phyloP scores from a whole-genome alignment of 148 eudicot genomes.

The Limonium bicolor region DNA sequence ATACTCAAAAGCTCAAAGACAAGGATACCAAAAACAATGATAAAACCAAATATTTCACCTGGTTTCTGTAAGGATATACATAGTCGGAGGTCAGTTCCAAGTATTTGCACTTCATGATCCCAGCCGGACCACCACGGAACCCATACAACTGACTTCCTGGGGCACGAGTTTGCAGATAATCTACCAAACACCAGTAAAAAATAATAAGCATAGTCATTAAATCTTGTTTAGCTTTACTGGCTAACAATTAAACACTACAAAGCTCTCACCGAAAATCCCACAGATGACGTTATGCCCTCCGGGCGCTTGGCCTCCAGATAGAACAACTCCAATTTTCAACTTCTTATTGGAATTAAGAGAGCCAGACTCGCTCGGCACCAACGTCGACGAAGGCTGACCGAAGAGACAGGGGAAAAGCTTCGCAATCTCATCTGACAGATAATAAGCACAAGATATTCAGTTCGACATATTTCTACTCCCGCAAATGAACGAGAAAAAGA shows the following conservation, averaged over 20 bases:
- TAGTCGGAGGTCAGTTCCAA: slow-evolving; percentile 56
- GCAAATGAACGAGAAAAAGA: neutral
- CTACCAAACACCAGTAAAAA: slow-evolving; percentile 22
- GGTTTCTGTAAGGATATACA: slow-evolving; percentile 94
- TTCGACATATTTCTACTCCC: slow-evolving; percentile 1
- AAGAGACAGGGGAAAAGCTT: slow-evolving; percentile 74
- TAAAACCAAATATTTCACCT: too few species aligned
- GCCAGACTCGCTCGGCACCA: slow-evolving; percentile 46
- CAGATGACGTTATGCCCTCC: slow-evolving; percentile 99
- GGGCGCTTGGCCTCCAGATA: slow-evolving; percentile 98
- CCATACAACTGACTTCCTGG: slow-evolving; percentile 80
- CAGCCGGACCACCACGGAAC: slow-evolving; percentile 98
- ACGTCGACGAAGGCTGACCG: slow-evolving; percentile 74
- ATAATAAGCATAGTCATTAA: neutral
- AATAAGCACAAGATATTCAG: slow-evolving; percentile 7
- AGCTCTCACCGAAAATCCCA: slow-evolving; percentile 72
- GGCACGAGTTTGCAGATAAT: slow-evolving; percentile 80
- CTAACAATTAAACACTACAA: too few species aligned
- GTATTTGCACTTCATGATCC: slow-evolving; percentile 92
- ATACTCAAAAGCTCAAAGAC: too few species aligned
- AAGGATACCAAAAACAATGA: too few species aligned
- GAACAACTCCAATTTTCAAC: slow-evolving; percentile 83
- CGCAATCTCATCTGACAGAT: slow-evolving; percentile 70
- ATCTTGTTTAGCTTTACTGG: too few species aligned
- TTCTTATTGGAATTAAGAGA: slow-evolving; percentile 26